Percentiles rank a stretch among this genome's conserved stretches.
These are phyloP conservation scores for Buddleja alternifolia DNA, from an alignment of 257 asterid species.

Conservation along the genomic window DNA sequence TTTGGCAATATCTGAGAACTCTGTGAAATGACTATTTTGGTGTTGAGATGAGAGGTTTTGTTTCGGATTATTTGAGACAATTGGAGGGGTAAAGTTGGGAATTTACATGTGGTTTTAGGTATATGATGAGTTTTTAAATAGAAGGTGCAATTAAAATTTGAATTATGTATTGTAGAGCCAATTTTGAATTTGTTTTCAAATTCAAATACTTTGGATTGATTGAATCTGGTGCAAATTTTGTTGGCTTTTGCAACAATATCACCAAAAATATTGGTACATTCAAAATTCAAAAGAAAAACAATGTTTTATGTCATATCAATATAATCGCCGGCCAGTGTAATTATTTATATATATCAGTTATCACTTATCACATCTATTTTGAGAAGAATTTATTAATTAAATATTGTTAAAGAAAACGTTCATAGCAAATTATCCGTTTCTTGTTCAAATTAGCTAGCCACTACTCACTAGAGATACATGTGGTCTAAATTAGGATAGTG, in stretches of 20 bases:
- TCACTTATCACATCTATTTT: too few relatives aligned
- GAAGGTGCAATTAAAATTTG: not conserved
- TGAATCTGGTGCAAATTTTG: not conserved
- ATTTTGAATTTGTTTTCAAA: slow-evolving; percentile 19
- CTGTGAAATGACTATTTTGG: slow-evolving; percentile 24
- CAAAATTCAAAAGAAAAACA: slow-evolving; percentile 4
- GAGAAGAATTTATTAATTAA: too few relatives aligned
- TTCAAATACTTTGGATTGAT: slow-evolving; percentile 27
- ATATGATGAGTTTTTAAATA: not conserved
- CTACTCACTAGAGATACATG: too few relatives aligned
- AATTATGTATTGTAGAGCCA: not conserved
- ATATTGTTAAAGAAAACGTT: too few relatives aligned
- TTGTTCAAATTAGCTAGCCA: too few relatives aligned
- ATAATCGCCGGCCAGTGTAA: too few relatives aligned
- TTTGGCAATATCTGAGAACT: slow-evolving; percentile 18
- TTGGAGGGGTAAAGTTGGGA: slow-evolving; percentile 19
- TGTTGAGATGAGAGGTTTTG: not conserved
- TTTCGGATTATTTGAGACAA: not conserved
- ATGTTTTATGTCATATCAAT: too few relatives aligned
- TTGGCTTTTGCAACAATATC: slow-evolving; percentile 1
- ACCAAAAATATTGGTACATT: slow-evolving; percentile 19
- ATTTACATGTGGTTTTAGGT: not conserved
- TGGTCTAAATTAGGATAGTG: too few relatives aligned
- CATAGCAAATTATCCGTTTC: too few relatives aligned
- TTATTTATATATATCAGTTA: too few relatives aligned